These are phyloP conservation scores for Tetrahymena thermophila DNA, from an alignment of 73 alveolate species.

Conservation along the genomic window DNA sequence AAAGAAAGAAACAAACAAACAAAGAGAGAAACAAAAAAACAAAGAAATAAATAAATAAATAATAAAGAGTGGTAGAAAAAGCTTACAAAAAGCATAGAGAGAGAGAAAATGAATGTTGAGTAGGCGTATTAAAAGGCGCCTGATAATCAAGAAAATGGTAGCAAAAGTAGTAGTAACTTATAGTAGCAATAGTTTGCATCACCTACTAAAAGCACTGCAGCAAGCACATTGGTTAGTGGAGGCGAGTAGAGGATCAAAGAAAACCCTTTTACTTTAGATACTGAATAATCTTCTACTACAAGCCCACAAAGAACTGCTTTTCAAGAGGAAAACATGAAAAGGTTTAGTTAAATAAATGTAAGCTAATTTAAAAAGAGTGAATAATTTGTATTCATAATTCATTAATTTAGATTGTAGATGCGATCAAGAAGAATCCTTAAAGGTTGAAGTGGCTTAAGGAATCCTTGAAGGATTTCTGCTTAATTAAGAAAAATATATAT, in stretches of 20 bases:
- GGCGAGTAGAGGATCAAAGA: background rate
- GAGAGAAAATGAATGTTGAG: background rate
- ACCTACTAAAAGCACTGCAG: background rate
- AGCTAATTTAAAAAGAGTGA: background rate
- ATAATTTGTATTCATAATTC: background rate
- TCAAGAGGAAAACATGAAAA: background rate
- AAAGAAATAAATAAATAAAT: background rate
- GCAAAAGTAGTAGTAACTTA: background rate
- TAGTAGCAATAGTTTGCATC: background rate
- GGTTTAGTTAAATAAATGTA: background rate
- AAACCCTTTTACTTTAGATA: background rate
- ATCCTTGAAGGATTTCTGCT: constrained; percentile 47
- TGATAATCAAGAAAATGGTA: background rate
- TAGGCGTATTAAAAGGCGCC: constrained; percentile 3
- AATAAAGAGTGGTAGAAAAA: background rate
- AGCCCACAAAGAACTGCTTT: background rate
- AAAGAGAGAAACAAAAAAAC: too few relatives aligned
- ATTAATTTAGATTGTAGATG: background rate
- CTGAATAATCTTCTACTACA: constrained; percentile 1
- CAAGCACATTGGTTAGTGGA: background rate
- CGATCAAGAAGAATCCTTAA: background rate
- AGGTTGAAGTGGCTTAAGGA: constrained; percentile 7
- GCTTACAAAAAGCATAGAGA: background rate
- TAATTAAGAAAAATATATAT: constrained; percentile 66
- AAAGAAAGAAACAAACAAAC: background rate